phyloP scores from a whole-genome alignment of 2,329 filamentous ascomycete genomes.

The Pleurostoma richardsiae region DNA sequence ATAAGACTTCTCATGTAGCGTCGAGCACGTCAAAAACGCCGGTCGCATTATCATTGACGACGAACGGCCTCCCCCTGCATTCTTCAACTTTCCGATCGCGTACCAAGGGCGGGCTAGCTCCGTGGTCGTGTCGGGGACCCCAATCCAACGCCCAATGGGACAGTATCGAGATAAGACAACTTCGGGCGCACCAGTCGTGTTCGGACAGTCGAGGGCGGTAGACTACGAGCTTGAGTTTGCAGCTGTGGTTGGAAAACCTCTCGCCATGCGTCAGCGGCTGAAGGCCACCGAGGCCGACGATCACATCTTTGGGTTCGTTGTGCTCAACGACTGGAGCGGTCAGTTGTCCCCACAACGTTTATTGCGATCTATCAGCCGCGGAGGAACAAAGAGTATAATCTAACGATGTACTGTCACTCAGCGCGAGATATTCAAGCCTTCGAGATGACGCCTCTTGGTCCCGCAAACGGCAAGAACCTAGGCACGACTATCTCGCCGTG shows the following conservation, averaged over 20 bases:
- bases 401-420: constrained; percentile 2
- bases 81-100: constrained; percentile 42
- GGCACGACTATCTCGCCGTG: constrained; percentile 56
- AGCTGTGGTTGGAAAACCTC: constrained; percentile 35
- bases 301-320: constrained; percentile 58
- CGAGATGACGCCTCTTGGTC: constrained; percentile 57
- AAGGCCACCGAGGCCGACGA: constrained; percentile 43
- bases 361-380: too few species aligned
- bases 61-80: constrained; percentile 34
- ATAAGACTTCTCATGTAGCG: constrained; percentile 49
- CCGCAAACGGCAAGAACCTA: constrained; percentile 57
- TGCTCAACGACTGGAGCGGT: constrained; percentile 59
- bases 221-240: constrained; percentile 41
- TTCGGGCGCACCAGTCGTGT: constrained; percentile 5
- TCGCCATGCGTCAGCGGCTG: constrained; percentile 27
- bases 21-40: constrained; percentile 48
- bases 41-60: constrained; percentile 31
- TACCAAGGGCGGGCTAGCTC: constrained; percentile 52
- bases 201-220: constrained; percentile 24
- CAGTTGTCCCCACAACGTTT: constrained; percentile 19
- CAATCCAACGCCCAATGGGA: constrained; percentile 40
- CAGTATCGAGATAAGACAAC: constrained; percentile 23
- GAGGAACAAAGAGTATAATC: too few species aligned
- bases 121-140: constrained; percentile 42
- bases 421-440: constrained; percentile 57